phyloP scores from a whole-genome alignment of 441 rosid genomes.

The Gossypium davidsonii region DNA sequence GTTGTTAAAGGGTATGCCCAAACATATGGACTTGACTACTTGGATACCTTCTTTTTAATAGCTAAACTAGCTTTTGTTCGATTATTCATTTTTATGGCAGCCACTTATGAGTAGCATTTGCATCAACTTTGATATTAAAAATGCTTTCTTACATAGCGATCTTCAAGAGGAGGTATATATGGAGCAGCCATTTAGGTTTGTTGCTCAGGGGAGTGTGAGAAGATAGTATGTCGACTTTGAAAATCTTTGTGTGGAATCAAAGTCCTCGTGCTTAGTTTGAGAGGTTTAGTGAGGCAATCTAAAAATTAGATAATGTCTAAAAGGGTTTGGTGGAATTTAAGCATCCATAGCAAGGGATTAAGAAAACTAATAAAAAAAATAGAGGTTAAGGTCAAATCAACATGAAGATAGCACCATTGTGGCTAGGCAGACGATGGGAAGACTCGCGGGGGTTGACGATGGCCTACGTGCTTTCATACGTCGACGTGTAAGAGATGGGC shows the following conservation, averaged over 20 bases:
- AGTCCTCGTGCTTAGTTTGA: neutral
- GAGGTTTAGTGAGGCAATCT: neutral
- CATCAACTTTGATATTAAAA: neutral
- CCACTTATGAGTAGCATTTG: neutral
- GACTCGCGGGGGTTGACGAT: too few relatives aligned
- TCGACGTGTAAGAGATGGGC: too few relatives aligned
- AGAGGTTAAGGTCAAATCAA: too few relatives aligned
- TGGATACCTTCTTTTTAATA: neutral
- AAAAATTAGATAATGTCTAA: neutral
- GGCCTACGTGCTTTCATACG: too few relatives aligned
- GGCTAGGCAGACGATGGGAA: too few relatives aligned
- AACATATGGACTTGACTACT: neutral
- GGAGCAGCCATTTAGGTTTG: neutral
- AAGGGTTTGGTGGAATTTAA: too few relatives aligned
- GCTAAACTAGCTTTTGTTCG: neutral
- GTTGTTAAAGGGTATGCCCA: neutral
- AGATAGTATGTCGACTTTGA: neutral
- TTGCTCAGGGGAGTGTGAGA: neutral
- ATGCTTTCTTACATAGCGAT: neutral
- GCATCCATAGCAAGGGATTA: too few relatives aligned
- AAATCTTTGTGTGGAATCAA: neutral
- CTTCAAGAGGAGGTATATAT: neutral
- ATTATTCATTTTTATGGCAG: neutral
- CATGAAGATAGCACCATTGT: too few relatives aligned
- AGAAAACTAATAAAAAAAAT: too few relatives aligned